Evolutionary conservation across 345 rosid genomes (phyloP).

Genomic region (Hirschfeldia incana): DNA sequence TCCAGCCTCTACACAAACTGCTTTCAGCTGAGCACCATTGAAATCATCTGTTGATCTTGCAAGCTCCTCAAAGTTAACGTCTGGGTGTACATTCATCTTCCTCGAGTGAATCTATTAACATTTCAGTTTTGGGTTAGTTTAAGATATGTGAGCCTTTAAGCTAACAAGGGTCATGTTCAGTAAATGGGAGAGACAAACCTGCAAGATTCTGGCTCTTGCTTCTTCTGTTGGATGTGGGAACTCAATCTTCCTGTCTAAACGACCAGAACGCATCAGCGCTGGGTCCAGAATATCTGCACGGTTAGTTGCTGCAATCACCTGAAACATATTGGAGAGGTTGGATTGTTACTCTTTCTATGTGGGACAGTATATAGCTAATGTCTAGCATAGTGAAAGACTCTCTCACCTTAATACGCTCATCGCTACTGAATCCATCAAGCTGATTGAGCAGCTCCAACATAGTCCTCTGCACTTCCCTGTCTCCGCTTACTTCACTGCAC

Average conservation of each 20-base stretch:
- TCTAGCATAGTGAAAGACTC: too few relatives aligned
- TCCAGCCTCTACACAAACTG: slow-evolving; percentile 99
- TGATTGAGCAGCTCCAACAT: slow-evolving; percentile 98
- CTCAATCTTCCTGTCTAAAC: too few relatives aligned
- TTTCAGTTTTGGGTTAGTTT: background rate
- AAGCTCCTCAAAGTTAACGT: slow-evolving; percentile 96
- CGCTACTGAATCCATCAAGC: slow-evolving; percentile 99
- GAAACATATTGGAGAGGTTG: too few relatives aligned
- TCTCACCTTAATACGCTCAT: slow-evolving; percentile 93
- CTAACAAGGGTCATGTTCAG: background rate
- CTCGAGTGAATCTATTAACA: slow-evolving; percentile 83
- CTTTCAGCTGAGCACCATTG: slow-evolving; percentile 97
- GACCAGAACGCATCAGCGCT: slow-evolving; percentile 54
- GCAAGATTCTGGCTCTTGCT: slow-evolving; percentile 95
- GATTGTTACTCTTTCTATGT: slow-evolving; percentile 2
- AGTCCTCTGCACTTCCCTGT: slow-evolving; percentile 98
- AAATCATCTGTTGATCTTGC: slow-evolving; percentile 98
- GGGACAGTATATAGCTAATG: too few relatives aligned
- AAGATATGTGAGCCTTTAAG: too few relatives aligned
- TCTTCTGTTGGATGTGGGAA: too few relatives aligned
- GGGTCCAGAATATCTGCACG: too few relatives aligned
- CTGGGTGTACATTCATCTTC: slow-evolving; percentile 98
- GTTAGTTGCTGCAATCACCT: too few relatives aligned
- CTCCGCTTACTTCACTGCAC: slow-evolving; percentile 99
- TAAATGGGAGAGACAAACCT: slow-evolving; percentile 43